Evolutionary conservation across 306 rosid species (phyloP), one percentile per base, ranked within the genome.

Genomic region (Vigna hirtella): DNA sequence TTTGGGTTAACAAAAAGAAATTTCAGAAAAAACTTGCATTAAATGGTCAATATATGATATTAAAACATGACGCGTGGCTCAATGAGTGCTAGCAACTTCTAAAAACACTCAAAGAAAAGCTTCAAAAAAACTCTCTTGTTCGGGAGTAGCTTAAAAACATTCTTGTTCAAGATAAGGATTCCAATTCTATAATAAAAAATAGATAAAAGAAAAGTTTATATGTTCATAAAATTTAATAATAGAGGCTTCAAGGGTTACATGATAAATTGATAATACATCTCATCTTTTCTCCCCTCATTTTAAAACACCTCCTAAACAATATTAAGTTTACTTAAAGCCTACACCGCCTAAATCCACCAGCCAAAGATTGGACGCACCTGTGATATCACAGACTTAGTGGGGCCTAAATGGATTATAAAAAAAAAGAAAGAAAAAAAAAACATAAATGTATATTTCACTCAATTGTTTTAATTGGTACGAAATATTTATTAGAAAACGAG

Each of bases 381-480:
- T 8, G 42, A 6, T 6, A 36, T 36, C 42, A 36, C 8, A 36
- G 42, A 36, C 7, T 36, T 36, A 36, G 42, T 6, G 42, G 7
- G 42, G 42, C 2, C 42, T 36, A 36, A 36, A 36, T 36, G 9
- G 9, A 36, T 36, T 36, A 36, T 36, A 7, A 6, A 36, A 36
- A 5, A 36, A 36, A 36, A 36, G 38, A 34, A 34, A 34, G 6
- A 36, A 6, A 34, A 34, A 34, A 34, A 2, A 66, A 66, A 66
- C 72, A 66, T 66, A 66, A n/a, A n/a, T 40, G 56, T 67, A 20
- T 67, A 18, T 58, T 67, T 45, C 67, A n/a, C 36, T 45, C 16
- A 34, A 32, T 61, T 76, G 57, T 71, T 78, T 67, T 17, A 53
- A 51, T 36, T 48, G 38, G 36, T 17, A 1, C 26, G 11, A 56